phyloP scores from a whole-genome alignment of 2,329 filamentous ascomycete species.

The Fusarium citri region DNA sequence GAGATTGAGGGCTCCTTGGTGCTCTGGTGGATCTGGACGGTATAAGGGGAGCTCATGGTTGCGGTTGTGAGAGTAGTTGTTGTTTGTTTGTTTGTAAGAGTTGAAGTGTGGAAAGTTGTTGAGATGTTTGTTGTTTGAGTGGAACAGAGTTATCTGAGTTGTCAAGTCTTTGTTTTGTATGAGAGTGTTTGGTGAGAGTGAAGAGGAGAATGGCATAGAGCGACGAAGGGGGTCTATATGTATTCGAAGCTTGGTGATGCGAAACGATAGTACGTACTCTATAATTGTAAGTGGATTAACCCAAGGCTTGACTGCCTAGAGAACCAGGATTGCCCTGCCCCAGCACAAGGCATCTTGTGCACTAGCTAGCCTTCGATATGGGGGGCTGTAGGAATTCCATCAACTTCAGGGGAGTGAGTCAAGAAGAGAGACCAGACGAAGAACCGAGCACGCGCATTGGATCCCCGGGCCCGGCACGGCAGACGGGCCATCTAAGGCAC shows the following conservation, averaged over 20 bases:
- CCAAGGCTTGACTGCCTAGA: constrained; percentile 37
- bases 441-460: constrained; percentile 31
- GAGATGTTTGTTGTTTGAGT: constrained; percentile 3
- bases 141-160: constrained; percentile 4
- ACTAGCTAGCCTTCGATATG: constrained; percentile 37
- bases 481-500: constrained; percentile 37
- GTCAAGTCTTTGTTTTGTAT: constrained; percentile 28
- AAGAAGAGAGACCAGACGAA: constrained; percentile 38
- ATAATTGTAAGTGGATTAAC: constrained; percentile 38
- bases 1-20: constrained; percentile 46
- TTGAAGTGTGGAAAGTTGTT: constrained; percentile 15
- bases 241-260: constrained; percentile 38
- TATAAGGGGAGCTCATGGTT: constrained; percentile 46
- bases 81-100: constrained; percentile 18
- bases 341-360: constrained; percentile 36
- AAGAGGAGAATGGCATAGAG: constrained; percentile 10
- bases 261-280: constrained; percentile 39
- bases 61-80: constrained; percentile 27
- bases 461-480: constrained; percentile 37
- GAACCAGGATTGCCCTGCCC: constrained; percentile 34
- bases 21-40: constrained; percentile 51
- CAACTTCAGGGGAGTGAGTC: constrained; percentile 33
- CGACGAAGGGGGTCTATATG: constrained; percentile 40
- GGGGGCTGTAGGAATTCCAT: constrained; percentile 23
- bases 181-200: constrained; percentile 29